Percentiles rank a stretch among this genome's conserved stretches.
phyloP scores from a whole-genome alignment of 148 eudicot species.

The Linanthus parryae region DNA sequence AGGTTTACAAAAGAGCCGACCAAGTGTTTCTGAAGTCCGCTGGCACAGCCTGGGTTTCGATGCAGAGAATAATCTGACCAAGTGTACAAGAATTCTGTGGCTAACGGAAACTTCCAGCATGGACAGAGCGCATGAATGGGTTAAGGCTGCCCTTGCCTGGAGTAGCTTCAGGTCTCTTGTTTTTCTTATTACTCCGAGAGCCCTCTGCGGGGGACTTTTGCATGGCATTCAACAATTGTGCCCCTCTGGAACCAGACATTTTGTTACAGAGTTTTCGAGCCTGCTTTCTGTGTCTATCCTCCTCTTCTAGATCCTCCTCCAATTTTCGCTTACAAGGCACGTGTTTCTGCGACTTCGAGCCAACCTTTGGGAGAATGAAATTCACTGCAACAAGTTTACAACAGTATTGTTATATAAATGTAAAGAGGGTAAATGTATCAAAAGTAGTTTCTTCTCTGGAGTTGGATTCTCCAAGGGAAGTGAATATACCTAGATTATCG shows the following conservation, averaged over 20 bases:
- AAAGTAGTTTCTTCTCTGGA: no score
- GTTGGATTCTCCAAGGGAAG: neutral
- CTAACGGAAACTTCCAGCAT: no score
- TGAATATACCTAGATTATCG: constrained; percentile 45
- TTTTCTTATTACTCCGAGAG: constrained; percentile 14
- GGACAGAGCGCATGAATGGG: no score
- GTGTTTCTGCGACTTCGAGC: constrained; percentile 22
- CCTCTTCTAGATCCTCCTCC: constrained; percentile 29
- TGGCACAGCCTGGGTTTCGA: no score
- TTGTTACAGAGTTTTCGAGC: constrained; percentile 25
- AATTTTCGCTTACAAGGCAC: constrained; percentile 26
- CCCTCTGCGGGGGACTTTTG: constrained; percentile 16
- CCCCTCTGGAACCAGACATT: constrained; percentile 19
- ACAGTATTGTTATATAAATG: no score
- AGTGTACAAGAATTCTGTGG: no score
- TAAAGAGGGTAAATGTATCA: no score
- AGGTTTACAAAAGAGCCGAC: no score
- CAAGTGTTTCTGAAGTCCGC: no score
- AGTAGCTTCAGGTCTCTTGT: constrained; percentile 10
- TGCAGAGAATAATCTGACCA: no score
- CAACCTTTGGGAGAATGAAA: constrained; percentile 22
- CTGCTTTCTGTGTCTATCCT: constrained; percentile 34
- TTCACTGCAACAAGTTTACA: no score
- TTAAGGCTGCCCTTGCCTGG: constrained; percentile 7
- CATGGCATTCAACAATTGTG: constrained; percentile 23